A percentile compares a stretch with the other conserved stretches of the same genome.
Evolutionary conservation across 1,139 yeast species (phyloP).

Genomic region (Suhomyces anneliseae): DNA sequence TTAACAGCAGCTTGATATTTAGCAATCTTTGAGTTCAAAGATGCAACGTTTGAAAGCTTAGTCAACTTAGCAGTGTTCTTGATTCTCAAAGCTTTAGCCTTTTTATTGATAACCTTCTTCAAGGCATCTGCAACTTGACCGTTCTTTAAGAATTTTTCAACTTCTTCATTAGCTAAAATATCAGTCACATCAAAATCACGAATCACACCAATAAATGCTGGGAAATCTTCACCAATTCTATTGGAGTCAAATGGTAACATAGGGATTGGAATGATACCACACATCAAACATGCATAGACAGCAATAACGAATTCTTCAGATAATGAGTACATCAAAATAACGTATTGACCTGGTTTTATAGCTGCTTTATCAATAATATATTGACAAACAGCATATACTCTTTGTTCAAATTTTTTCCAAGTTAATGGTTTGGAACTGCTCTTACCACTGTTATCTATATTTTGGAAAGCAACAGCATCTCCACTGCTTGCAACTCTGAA

Average conservation of each 20-base stretch:
- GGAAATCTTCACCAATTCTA: conserved; percentile 72
- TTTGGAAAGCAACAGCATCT: conserved; percentile 80
- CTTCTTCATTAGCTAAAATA: conserved; percentile 76
- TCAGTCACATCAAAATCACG: conserved; percentile 71
- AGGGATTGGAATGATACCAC: conserved; percentile 83
- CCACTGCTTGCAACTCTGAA: conserved; percentile 75
- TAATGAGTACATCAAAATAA: conserved; percentile 80
- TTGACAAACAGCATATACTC: conserved; percentile 70
- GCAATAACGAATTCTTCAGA: conserved; percentile 87
- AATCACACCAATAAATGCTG: conserved; percentile 64
- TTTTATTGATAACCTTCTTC: conserved; percentile 51
- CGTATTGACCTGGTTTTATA: conserved; percentile 66
- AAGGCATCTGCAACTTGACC: conserved; percentile 66
- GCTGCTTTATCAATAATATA: conserved; percentile 54
- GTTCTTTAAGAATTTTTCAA: conserved; percentile 67
- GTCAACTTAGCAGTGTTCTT: conserved; percentile 69
- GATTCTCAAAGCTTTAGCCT: conserved; percentile 50
- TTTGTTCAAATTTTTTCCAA: conserved; percentile 82
- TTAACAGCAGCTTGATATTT: conserved; percentile 46
- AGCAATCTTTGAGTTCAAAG: conserved; percentile 46
- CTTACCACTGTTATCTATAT: conserved; percentile 55
- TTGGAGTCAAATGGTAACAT: conserved; percentile 71
- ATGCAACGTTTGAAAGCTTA: conserved; percentile 53
- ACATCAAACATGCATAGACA: conserved; percentile 78
- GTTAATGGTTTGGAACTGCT: conserved; percentile 58